Base-by-base conservation (phyloP, 148 eudicot genomes). In the Persicaria tinctoria region DNA sequence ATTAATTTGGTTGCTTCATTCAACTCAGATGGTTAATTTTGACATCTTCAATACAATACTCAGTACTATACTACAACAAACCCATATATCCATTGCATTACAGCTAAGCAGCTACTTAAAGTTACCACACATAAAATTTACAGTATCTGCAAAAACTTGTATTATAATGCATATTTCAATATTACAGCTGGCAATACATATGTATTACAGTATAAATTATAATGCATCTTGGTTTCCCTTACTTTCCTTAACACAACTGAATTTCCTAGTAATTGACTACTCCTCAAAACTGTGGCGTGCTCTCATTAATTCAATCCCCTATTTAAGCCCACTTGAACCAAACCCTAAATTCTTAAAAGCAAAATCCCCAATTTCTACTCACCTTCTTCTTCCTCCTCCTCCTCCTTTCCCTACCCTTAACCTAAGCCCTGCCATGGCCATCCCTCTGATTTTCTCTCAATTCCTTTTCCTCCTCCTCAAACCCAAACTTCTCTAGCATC, bases 401-500 rank as follows among this genome's bases (percentile, higher is more conserved):
- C 7, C 3, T 6, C 18, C 11, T 9, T 17, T 0, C 56, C 16
- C 16, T 53, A n/a, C 56, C 16, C n/a, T 53, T 53, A 14, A 12
- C 56, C 56, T 14, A 53, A 53, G 20, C 27, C 68, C 68, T 60
- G 13, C 68, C 68, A 60, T 60, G 68, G 68, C 68, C 68, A 60
- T 23, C 10, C 44, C 3, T 5, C 68, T 20, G 8, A 6, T 57
- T 57, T 57, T 57, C 13, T 60, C 44, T 60, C 41, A 60, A 23
- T 1, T 27, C 14, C 44, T 60, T 60, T 60, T 60, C 44, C 68
- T 60, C 44, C 68, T 23, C 4, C 9, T 60, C 68, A 60, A 60
- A 60, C 41, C 5, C 68, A 60, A 60, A 60, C 68, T 60, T 60
- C 27, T 60, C 68, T 60, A 60, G 68, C 68, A 60, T 60, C 68